Conservation (phyloP, 306 rosid genomes). For the Gillenia trifoliata region DNA sequence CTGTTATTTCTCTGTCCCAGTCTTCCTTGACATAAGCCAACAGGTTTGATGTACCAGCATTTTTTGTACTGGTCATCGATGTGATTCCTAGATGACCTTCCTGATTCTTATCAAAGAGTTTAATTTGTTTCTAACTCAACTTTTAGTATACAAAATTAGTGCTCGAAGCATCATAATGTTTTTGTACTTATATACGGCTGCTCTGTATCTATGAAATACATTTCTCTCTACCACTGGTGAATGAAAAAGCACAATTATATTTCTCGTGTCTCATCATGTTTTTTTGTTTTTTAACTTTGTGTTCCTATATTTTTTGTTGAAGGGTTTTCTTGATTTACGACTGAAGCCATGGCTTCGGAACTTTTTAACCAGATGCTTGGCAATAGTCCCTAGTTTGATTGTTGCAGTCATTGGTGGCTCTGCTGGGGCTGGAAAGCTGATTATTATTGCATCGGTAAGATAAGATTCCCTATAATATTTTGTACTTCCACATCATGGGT, state of each 20-base stretch:
- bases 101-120: background rate
- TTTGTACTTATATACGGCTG: background rate
- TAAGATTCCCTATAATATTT: slow-evolving; percentile 9
- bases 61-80: background rate
- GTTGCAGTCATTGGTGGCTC: slow-evolving; percentile 92
- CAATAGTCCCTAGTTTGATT: slow-evolving; percentile 87
- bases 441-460: slow-evolving; percentile 89
- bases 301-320: slow-evolving; percentile 3
- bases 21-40: background rate
- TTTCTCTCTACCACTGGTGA: background rate
- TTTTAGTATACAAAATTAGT: background rate
- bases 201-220: background rate
- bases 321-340: slow-evolving; percentile 93
- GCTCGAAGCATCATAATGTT: background rate
- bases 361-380: slow-evolving; percentile 79
- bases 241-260: background rate
- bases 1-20: background rate
- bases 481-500: background rate
- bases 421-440: slow-evolving; percentile 88
- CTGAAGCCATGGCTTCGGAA: slow-evolving; percentile 79
- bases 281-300: slow-evolving; percentile 1
- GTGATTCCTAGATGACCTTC: background rate
- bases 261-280: background rate
- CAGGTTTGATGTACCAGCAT: background rate
- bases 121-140: background rate